These are phyloP conservation scores for Leptographium galeiforme DNA, from an alignment of 2,329 filamentous ascomycete species.

Conservation along the genomic window DNA sequence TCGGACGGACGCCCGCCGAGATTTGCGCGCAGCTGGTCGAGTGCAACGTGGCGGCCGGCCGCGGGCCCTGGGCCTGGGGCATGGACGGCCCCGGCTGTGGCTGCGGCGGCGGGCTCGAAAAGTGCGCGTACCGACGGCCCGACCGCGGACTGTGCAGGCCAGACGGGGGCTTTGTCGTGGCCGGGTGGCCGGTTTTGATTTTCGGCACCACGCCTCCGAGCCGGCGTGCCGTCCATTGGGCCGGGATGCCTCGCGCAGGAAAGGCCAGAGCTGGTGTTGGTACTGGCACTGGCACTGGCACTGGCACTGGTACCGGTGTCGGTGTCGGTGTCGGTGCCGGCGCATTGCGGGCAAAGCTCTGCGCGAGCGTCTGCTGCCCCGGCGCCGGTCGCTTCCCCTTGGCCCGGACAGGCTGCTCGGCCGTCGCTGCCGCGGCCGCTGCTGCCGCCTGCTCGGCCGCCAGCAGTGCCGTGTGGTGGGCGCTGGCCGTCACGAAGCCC, in stretches of 20 bases:
- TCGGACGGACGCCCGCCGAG: conserved; percentile 22
- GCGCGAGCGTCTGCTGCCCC: conserved; percentile 4
- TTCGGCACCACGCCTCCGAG: conserved; percentile 20
- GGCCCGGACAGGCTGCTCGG: background rate
- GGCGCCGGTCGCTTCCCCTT: background rate
- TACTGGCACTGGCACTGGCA: background rate
- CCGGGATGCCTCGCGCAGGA: conserved; percentile 15
- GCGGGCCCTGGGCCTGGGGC: background rate
- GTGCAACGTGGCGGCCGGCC: conserved; percentile 24
- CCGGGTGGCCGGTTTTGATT: conserved; percentile 12
- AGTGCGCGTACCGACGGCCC: conserved; percentile 38
- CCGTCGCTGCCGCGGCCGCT: background rate
- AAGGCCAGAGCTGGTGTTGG: too few relatives aligned
- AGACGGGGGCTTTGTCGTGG: background rate
- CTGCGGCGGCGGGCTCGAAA: conserved; percentile 40
- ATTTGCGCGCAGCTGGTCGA: conserved; percentile 32
- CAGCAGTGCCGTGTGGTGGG: conserved; percentile 32
- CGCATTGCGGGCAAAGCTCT: conserved; percentile 2
- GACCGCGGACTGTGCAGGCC: conserved; percentile 9
- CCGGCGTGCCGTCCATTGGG: conserved; percentile 25
- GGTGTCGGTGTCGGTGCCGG: background rate
- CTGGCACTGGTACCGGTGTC: background rate
- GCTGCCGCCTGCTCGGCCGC: conserved; percentile 17
- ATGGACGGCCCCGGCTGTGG: background rate
- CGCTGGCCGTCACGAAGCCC: conserved; percentile 49